A percentile compares a stretch with the other conserved stretches of the same genome.
Conservation (phyloP, 2,329 filamentous ascomycete species). For the Ascochyta clinopodiicola region DNA sequence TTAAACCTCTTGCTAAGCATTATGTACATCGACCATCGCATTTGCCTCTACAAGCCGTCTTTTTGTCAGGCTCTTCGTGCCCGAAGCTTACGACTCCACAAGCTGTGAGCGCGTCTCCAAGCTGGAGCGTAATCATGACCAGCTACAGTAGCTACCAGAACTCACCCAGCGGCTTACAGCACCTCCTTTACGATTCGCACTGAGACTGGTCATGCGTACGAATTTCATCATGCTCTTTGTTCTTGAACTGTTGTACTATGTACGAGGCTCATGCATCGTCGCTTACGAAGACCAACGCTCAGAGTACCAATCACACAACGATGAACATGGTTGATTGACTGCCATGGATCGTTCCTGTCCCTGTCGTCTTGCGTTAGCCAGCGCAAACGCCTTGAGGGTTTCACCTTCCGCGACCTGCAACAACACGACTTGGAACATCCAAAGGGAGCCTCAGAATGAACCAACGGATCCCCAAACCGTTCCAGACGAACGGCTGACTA, state of each 20-base stretch:
- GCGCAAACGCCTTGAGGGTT: conserved; percentile 29
- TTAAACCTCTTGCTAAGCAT: neutral
- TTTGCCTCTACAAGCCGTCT: neutral
- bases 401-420: conserved; percentile 19
- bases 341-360: conserved; percentile 17
- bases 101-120: neutral
- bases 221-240: neutral
- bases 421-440: conserved; percentile 3
- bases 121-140: neutral
- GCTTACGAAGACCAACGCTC: neutral
- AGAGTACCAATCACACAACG: neutral
- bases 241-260: conserved; percentile 1
- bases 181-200: neutral
- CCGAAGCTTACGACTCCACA: neutral
- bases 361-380: conserved; percentile 5
- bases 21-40: neutral
- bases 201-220: neutral
- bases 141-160: neutral
- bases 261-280: conserved; percentile 2
- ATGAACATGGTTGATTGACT: conserved; percentile 20
- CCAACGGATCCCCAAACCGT: conserved; percentile 11
- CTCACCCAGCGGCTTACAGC: neutral
- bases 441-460: conserved; percentile 6
- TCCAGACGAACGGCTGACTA: conserved; percentile 17
- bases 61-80: neutral